phyloP scores from a whole-genome alignment of 2,329 filamentous ascomycete species.

The Colletotrichum sp. region DNA sequence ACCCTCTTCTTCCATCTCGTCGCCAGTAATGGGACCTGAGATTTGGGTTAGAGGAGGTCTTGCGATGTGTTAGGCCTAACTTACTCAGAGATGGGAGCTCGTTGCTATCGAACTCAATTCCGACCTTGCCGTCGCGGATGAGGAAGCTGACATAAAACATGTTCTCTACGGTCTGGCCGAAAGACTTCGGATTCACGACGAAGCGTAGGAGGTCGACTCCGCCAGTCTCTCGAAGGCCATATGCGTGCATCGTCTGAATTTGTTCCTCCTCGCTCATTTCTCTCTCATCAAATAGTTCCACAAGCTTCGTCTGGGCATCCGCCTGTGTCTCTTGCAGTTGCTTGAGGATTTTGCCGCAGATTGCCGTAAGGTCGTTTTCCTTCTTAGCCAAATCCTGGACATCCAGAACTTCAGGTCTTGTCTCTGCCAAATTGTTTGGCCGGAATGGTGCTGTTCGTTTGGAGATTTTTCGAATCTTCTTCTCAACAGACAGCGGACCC shows the following conservation, averaged over 20 bases:
- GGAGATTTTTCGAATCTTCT: slow-evolving; percentile 73
- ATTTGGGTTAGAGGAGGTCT: slow-evolving; percentile 19
- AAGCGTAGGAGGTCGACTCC: slow-evolving; percentile 85
- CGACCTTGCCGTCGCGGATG: slow-evolving; percentile 82
- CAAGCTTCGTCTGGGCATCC: slow-evolving; percentile 51
- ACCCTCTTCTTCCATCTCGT: slow-evolving; percentile 51
- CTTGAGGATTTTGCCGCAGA: slow-evolving; percentile 77
- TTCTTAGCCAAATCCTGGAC: slow-evolving; percentile 78
- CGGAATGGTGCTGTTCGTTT: slow-evolving; percentile 76
- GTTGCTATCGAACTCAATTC: slow-evolving; percentile 74
- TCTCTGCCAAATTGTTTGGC: slow-evolving; percentile 71
- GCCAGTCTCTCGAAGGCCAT: slow-evolving; percentile 70
- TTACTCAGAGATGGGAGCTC: slow-evolving; percentile 81
- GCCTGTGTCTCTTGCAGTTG: slow-evolving; percentile 59
- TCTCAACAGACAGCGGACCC: slow-evolving; percentile 88
- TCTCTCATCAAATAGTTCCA: slow-evolving; percentile 39
- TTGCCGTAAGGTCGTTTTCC: slow-evolving; percentile 77
- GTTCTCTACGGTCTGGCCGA: slow-evolving; percentile 95
- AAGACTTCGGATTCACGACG: slow-evolving; percentile 87
- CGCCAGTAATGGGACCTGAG: slow-evolving; percentile 40
- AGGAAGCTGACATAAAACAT: slow-evolving; percentile 96
- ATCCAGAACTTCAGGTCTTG: slow-evolving; percentile 78
- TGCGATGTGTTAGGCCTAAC: slow-evolving; percentile 35
- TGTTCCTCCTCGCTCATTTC: slow-evolving; percentile 52
- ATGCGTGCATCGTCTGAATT: slow-evolving; percentile 63